A percentile compares a stretch with the other conserved stretches of the same genome.
phyloP scores from a whole-genome alignment of 805 yeast genomes.

The Tetrapisispora nanseiensis region DNA sequence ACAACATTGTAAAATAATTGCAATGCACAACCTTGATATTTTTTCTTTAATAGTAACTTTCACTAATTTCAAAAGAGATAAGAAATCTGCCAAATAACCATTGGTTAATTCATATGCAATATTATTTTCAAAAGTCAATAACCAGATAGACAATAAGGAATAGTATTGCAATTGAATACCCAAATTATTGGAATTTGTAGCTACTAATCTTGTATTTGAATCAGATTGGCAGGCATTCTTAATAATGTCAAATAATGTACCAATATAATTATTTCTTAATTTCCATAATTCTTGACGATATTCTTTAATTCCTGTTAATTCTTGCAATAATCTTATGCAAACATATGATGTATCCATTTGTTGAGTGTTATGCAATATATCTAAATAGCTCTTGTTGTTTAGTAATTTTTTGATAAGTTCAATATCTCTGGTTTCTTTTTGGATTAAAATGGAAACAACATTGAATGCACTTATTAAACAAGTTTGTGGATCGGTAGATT shows the following conservation, averaged over 20 bases:
- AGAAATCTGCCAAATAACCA: constrained; percentile 41
- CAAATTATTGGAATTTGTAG: constrained; percentile 32
- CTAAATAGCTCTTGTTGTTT: constrained; percentile 14
- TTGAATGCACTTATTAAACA: constrained; percentile 26
- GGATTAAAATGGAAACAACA: constrained; percentile 25
- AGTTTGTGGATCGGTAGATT: constrained; percentile 23
- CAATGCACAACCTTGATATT: constrained; percentile 73
- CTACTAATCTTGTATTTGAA: constrained; percentile 22
- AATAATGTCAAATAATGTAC: constrained; percentile 41
- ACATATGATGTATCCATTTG: constrained; percentile 27
- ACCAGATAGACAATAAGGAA: constrained; percentile 71
- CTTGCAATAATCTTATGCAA: constrained; percentile 27
- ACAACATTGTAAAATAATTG: constrained; percentile 57
- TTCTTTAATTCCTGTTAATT: constrained; percentile 20
- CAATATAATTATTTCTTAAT: constrained; percentile 34
- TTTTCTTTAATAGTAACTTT: constrained; percentile 87
- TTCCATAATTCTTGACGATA: constrained; percentile 23
- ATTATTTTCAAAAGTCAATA: constrained; percentile 60
- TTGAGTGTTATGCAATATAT: constrained; percentile 18
- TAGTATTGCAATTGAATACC: constrained; percentile 80
- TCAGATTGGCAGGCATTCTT: constrained; percentile 28
- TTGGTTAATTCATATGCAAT: constrained; percentile 44
- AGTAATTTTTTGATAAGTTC: constrained; percentile 16
- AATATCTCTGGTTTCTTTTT: constrained; percentile 14
- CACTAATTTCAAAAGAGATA: constrained; percentile 40